Evolutionary conservation across 2,329 filamentous ascomycete species (phyloP).

Genomic region (Ophiostoma perfectum): DNA sequence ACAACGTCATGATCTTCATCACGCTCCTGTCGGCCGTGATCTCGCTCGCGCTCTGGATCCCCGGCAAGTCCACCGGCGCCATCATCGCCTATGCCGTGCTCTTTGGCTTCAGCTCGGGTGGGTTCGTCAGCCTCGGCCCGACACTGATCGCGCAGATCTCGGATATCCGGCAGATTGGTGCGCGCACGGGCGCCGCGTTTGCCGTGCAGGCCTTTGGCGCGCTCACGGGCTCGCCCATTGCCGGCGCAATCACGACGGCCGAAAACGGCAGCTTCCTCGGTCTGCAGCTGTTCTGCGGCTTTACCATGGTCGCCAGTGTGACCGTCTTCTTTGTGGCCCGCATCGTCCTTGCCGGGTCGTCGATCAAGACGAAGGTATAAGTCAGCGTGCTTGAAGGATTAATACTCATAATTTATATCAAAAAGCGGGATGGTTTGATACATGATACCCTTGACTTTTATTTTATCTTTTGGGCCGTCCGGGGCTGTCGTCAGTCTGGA

Average conservation of each 20-base stretch:
- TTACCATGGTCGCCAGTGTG: conserved; percentile 35
- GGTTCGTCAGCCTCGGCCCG: conserved; percentile 55
- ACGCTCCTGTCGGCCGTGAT: conserved; percentile 39
- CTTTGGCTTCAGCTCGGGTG: conserved; percentile 61
- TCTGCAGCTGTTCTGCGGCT: conserved; percentile 53
- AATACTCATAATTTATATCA: background rate
- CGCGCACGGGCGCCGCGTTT: conserved; percentile 52
- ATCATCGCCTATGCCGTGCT: conserved; percentile 56
- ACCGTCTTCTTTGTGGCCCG: conserved; percentile 29
- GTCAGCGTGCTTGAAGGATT: background rate
- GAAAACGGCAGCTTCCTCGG: conserved; percentile 44
- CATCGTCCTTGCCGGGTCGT: conserved; percentile 30
- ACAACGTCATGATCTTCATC: conserved; percentile 43
- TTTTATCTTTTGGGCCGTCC: background rate
- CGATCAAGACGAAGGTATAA: conserved; percentile 20
- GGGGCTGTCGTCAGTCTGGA: too few species aligned
- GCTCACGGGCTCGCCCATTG: conserved; percentile 54
- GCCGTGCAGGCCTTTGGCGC: conserved; percentile 52
- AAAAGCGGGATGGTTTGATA: background rate
- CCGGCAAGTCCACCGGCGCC: conserved; percentile 43
- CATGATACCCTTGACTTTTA: conserved; percentile 15
- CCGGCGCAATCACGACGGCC: conserved; percentile 43
- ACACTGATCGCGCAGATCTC: conserved; percentile 56
- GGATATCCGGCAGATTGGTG: conserved; percentile 54
- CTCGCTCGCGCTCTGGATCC: conserved; percentile 41